A percentile compares a stretch with the other conserved stretches of the same genome.
These are phyloP conservation scores for Lolium rigidum DNA, from an alignment of 176 grass and related monocot species.

Conservation along the genomic window DNA sequence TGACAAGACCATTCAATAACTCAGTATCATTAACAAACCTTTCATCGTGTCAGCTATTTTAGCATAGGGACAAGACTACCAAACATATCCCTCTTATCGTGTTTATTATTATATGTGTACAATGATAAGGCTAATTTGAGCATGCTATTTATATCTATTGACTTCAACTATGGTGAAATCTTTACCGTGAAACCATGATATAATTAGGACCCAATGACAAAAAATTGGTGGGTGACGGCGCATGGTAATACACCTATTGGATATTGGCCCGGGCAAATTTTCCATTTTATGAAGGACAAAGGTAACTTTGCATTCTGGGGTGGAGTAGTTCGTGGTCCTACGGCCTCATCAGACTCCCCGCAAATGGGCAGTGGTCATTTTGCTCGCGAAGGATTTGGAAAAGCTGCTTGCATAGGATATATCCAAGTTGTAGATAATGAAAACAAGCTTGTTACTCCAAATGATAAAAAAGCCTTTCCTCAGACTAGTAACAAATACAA, in stretches of 20 bases:
- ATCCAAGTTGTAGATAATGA: not conserved
- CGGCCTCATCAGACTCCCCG: not conserved
- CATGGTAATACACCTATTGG: not conserved
- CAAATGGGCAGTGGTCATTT: slow-evolving; percentile 48
- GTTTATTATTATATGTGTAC: not conserved
- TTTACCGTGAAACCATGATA: not conserved
- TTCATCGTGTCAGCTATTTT: too few species aligned
- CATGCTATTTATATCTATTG: not conserved
- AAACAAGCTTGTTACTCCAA: not conserved
- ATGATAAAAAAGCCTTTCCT: not conserved
- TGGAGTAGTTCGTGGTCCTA: not conserved
- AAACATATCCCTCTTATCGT: too few species aligned
- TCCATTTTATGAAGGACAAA: not conserved
- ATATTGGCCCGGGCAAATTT: slow-evolving; percentile 36
- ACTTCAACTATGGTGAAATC: not conserved
- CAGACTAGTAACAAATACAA: not conserved
- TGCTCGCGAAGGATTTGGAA: slow-evolving; percentile 26
- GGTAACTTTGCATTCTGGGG: not conserved
- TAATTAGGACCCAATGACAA: slow-evolving; percentile 28
- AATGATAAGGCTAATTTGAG: not conserved
- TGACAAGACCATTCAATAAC: too few species aligned
- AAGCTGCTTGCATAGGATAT: slow-evolving; percentile 6
- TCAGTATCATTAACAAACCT: too few species aligned
- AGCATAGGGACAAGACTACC: too few species aligned
- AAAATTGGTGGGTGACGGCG: slow-evolving; percentile 35